Percentiles rank a stretch among this genome's conserved stretches.
phyloP scores from a whole-genome alignment of 768 basidiomycete genomes.

The Mycena capillaripes region DNA sequence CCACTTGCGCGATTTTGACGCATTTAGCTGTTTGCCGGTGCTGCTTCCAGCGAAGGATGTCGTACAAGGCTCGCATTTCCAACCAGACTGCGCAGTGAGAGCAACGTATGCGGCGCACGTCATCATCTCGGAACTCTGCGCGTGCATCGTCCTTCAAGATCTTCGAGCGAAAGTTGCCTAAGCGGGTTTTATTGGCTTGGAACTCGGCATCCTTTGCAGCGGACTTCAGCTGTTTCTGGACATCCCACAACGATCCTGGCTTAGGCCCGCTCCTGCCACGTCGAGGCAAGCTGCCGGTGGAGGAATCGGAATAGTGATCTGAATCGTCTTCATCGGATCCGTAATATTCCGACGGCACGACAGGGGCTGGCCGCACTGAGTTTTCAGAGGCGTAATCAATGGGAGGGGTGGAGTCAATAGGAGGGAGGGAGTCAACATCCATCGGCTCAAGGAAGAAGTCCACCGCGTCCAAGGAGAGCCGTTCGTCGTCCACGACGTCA shows the following conservation, averaged over 20 bases:
- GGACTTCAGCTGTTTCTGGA: neutral
- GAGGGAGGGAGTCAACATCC: no score
- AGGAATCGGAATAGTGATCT: neutral
- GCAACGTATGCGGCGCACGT: constrained; percentile 32
- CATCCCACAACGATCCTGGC: neutral
- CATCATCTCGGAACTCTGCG: constrained; percentile 32
- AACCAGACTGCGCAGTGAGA: constrained; percentile 35
- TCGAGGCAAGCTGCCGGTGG: neutral
- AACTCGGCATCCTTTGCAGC: neutral
- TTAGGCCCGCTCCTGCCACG: neutral
- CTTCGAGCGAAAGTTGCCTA: neutral
- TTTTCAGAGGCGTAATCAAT: neutral
- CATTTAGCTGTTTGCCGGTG: constrained; percentile 34
- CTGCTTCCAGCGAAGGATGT: constrained; percentile 28
- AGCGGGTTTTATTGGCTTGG: neutral
- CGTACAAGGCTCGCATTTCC: constrained; percentile 36
- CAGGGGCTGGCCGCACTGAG: no score
- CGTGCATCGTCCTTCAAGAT: neutral
- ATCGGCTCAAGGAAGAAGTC: no score
- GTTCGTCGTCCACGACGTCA: no score
- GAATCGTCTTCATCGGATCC: neutral
- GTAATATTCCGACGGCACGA: neutral
- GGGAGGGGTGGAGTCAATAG: neutral
- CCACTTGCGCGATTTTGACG: neutral
- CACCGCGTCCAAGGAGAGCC: no score